phyloP scores from a whole-genome alignment of 495 filamentous ascomycete species.

The Elasticomyces elasticus region DNA sequence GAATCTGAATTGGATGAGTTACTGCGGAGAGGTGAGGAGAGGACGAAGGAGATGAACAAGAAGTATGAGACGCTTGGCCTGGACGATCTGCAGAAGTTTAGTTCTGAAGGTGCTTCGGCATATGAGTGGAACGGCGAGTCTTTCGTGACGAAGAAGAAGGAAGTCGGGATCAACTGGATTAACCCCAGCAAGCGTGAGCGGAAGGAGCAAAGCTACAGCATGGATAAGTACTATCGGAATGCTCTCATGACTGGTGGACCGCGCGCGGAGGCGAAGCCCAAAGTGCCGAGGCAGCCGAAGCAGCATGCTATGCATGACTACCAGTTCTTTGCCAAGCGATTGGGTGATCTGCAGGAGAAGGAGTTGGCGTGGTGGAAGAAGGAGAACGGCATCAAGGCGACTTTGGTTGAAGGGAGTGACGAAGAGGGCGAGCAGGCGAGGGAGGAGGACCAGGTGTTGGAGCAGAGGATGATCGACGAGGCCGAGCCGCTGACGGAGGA shows the following conservation, averaged over 20 bases:
- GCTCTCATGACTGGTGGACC: constrained; percentile 77
- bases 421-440: constrained; percentile 76
- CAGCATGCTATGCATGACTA: constrained; percentile 89
- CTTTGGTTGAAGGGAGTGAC: constrained; percentile 67
- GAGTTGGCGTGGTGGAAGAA: constrained; percentile 95
- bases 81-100: constrained; percentile 96
- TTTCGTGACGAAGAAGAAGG: constrained; percentile 87
- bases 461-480: constrained; percentile 87
- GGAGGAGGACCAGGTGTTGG: constrained; percentile 75
- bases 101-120: constrained; percentile 65
- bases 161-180: constrained; percentile 94
- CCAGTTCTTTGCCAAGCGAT: constrained; percentile 80
- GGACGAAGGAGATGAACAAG: constrained; percentile 80
- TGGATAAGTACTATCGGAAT: constrained; percentile 97
- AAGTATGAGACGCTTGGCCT: constrained; percentile 97
- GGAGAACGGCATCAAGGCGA: constrained; percentile 87
- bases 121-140: constrained; percentile 99
- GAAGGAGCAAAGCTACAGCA: constrained; percentile 95
- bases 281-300: constrained; percentile 90
- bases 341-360: constrained; percentile 84
- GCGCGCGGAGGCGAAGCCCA: constrained; percentile 80
- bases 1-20: constrained; percentile 89
- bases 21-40: constrained; percentile 72
- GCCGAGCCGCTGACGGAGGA: constrained; percentile 81
- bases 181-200: constrained; percentile 97